Base-by-base conservation (phyloP, 2,329 filamentous ascomycete species). In the Fonsecaea multimorphosa region DNA sequence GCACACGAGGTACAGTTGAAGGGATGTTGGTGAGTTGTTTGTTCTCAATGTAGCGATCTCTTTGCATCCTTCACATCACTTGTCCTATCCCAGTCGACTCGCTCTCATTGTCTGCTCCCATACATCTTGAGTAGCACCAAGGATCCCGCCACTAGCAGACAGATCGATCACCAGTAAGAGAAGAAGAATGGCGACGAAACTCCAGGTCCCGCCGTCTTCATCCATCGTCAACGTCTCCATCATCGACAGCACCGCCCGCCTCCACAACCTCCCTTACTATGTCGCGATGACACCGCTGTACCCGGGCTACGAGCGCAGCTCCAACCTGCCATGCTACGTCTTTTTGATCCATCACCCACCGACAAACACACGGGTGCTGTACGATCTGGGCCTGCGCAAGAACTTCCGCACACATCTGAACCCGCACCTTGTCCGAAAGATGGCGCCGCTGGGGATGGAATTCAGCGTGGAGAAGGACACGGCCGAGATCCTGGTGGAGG, bases 161-260 rank as follows among this genome's bases (percentile, higher is more conserved):
- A 38, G 34, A 55, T n/a, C 32, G 24, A 3, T 14, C 19, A 2
- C 7, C 27, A n/a, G 8, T 16, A 29, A 32, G 27, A 24, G 52
- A 19, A n/a, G n/a, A n/a, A 31, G 1, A 16, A 31, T n/a, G 19
- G 32, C 32, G 24, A 31, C 52, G 16, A n/a, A n/a, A 55, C 19
- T 64, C 38, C 24, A 51, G 16, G 40, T 64, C 24, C 61, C 61
- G 12, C 27, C 34, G 19, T 64, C 61, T 8, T 53, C 55, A 6
- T 51, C 38, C 4, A 64, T 49, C 12, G 61, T 64, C 29, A 11
- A 55, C 11, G 61, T 64, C 14, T 52, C 40, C 14, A 34, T 64
- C 46, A 64, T 64, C 40, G 32, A 64, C 27, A 60, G 19, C 56
- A 46, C 4, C 8, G n/a, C 56, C 11, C 44, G 36, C n/a, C 9